Conservation (phyloP, 768 basidiomycete genomes). For the Phaeolepiota aurea region DNA sequence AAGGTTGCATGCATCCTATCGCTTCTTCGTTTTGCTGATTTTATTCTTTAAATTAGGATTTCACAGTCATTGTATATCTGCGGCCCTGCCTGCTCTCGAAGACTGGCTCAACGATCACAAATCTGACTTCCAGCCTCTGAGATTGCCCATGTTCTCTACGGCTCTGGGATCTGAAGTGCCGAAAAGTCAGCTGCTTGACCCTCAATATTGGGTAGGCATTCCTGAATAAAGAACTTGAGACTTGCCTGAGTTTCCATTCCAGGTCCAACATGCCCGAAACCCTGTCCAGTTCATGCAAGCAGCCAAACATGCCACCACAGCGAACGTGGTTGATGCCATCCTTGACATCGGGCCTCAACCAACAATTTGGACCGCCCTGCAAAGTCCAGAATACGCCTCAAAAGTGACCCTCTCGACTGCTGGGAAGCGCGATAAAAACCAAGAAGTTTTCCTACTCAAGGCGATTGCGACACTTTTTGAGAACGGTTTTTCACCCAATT, state of each 20-base stretch:
- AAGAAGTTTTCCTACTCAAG: slow-evolving; percentile 19
- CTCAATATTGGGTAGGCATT: slow-evolving; percentile 25
- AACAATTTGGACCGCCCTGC: slow-evolving; percentile 22
- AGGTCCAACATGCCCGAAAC: slow-evolving; percentile 25
- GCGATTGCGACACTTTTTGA: slow-evolving; percentile 19
- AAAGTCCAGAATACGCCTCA: slow-evolving; percentile 13
- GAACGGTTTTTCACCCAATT: slow-evolving; percentile 17
- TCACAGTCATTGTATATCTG: slow-evolving; percentile 23
- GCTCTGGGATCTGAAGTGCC: slow-evolving; percentile 16
- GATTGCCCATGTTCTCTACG: slow-evolving; percentile 21
- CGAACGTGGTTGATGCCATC: slow-evolving; percentile 16
- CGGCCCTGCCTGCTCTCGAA: slow-evolving; percentile 16
- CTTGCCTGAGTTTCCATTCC: too few relatives aligned
- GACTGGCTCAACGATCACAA: slow-evolving; percentile 18
- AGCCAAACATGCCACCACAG: slow-evolving; percentile 12
- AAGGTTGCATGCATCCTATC: slow-evolving; percentile 1
- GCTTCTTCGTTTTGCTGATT: not conserved
- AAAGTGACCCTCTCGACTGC: slow-evolving; percentile 15
- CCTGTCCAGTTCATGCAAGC: slow-evolving; percentile 22
- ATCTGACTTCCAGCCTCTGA: slow-evolving; percentile 10
- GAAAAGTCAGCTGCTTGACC: slow-evolving; percentile 11
- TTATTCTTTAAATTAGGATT: slow-evolving; percentile 14
- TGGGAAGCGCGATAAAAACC: slow-evolving; percentile 22
- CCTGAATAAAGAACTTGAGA: too few relatives aligned
- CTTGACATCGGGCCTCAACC: slow-evolving; percentile 26